Evolutionary conservation across 23 red algal species (phyloP).

Genomic region (Gracilaria caudata): DNA sequence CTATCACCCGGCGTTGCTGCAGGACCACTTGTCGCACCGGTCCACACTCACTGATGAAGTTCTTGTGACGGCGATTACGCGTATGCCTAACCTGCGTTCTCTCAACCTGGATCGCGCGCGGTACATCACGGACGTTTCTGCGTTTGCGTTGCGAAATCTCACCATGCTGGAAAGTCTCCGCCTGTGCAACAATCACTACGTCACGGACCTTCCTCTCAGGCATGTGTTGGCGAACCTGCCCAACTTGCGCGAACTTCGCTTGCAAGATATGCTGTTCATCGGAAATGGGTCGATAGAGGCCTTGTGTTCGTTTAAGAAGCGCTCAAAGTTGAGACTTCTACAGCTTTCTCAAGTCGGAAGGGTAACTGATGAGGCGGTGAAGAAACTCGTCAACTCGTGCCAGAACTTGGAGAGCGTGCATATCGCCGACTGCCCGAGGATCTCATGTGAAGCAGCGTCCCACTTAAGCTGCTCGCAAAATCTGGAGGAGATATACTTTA

Average conservation of each 20-base stretch:
- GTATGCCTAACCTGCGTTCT: conserved; percentile 1
- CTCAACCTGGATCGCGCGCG: conserved; percentile 26
- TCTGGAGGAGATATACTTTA: conserved; percentile 27
- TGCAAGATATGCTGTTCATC: conserved; percentile 31
- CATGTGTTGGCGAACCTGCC: conserved; percentile 23
- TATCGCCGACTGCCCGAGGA: conserved; percentile 34
- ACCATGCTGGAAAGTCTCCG: conserved; percentile 19
- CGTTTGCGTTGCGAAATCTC: conserved; percentile 14
- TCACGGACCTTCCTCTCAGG: conserved; percentile 25
- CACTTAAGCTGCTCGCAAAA: conserved; percentile 49
- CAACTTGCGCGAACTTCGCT: conserved; percentile 10
- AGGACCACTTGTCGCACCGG: background rate
- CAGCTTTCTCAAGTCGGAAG: conserved; percentile 3
- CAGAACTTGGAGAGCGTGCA: conserved; percentile 20
- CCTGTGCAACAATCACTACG: background rate
- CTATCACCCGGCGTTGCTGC: conserved; percentile 11
- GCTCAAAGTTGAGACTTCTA: background rate
- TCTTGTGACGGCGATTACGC: conserved; percentile 7
- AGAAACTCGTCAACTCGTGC: conserved; percentile 59
- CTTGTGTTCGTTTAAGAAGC: conserved; percentile 12
- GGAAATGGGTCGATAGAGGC: conserved; percentile 29
- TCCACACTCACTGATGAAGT: conserved; percentile 32
- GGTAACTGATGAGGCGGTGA: conserved; percentile 33
- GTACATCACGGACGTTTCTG: conserved; percentile 19
- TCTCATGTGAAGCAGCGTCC: conserved; percentile 46